These are phyloP conservation scores for Stylonectria norvegica DNA, from an alignment of 2,329 filamentous ascomycete species.

Conservation along the genomic window DNA sequence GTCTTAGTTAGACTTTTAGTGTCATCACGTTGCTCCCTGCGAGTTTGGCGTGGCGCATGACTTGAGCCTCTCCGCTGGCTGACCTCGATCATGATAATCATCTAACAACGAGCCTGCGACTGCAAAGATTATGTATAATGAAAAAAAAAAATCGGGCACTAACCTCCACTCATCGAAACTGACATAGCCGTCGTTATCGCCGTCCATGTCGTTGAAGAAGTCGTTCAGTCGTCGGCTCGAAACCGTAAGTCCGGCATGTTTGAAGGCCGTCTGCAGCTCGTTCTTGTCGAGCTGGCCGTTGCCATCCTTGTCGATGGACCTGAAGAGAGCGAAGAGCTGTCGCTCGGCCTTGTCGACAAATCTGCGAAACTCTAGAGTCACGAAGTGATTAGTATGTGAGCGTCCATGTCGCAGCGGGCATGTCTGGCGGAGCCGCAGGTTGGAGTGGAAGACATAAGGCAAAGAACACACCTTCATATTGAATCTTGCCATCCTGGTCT, in stretches of 20 bases:
- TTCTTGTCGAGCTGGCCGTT: constrained; percentile 82
- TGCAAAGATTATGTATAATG: too few relatives aligned
- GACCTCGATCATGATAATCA: constrained; percentile 24
- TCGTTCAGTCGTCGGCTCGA: constrained; percentile 72
- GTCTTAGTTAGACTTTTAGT: too few relatives aligned
- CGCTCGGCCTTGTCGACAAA: constrained; percentile 87
- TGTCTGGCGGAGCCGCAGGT: not conserved
- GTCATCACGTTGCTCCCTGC: constrained; percentile 9
- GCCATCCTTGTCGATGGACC: constrained; percentile 78
- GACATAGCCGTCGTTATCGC: constrained; percentile 82
- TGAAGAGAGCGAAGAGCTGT: constrained; percentile 78
- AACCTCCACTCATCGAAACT: constrained; percentile 97
- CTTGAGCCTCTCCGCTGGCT: constrained; percentile 20
- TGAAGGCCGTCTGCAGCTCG: constrained; percentile 79
- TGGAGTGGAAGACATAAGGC: too few relatives aligned
- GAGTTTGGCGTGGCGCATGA: constrained; percentile 27
- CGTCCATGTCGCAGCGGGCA: not conserved
- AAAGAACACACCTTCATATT: constrained; percentile 70
- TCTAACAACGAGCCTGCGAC: too few relatives aligned
- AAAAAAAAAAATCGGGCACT: constrained; percentile 33
- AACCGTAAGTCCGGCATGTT: constrained; percentile 72
- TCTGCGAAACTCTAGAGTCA: constrained; percentile 69
- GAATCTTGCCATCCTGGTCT: constrained; percentile 83
- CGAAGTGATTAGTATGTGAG: constrained; percentile 6
- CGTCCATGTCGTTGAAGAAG: constrained; percentile 88